A percentile compares a stretch with the other conserved stretches of the same genome.
These are phyloP conservation scores for Fusarium decemcellulare DNA, from an alignment of 2,329 filamentous ascomycete genomes.

Conservation along the genomic window DNA sequence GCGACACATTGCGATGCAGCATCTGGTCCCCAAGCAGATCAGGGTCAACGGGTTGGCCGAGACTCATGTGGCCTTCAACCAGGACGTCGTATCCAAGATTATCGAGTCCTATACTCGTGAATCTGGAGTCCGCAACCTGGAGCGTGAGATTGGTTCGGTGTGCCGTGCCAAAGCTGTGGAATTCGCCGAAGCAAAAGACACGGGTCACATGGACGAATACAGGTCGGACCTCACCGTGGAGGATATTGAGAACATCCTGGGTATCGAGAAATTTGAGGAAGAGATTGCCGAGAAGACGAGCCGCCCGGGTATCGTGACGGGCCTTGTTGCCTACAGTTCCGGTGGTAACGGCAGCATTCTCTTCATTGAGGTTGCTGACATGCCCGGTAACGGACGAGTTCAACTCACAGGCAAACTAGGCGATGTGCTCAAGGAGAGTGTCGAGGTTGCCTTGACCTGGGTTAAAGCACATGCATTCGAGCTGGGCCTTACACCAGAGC, in stretches of 20 bases:
- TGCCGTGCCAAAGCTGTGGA: conserved; percentile 97
- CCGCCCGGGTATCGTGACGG: conserved; percentile 93
- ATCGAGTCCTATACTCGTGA: conserved; percentile 98
- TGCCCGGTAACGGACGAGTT: conserved; percentile 92
- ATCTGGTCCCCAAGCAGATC: conserved; percentile 97
- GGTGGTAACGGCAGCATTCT: conserved; percentile 96
- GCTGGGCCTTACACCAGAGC: conserved; percentile 84
- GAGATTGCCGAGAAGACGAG: conserved; percentile 91
- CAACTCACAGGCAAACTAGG: conserved; percentile 97
- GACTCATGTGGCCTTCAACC: conserved; percentile 81
- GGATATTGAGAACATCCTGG: conserved; percentile 91
- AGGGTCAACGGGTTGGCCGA: conserved; percentile 86
- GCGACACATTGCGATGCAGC: conserved; percentile 90
- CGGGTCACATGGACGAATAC: conserved; percentile 77
- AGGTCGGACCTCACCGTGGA: conserved; percentile 79
- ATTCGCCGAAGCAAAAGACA: conserved; percentile 90
- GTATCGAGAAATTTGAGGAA: conserved; percentile 94
- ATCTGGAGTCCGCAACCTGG: conserved; percentile 94
- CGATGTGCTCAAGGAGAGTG: conserved; percentile 96
- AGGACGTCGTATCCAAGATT: conserved; percentile 92
- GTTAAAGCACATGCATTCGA: conserved; percentile 97
- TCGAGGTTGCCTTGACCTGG: conserved; percentile 96
- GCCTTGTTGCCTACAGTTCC: conserved; percentile 93
- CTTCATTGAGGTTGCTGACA: conserved; percentile 98
- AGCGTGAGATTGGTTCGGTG: conserved; percentile 94